Conservation (phyloP, 1,284 basidiomycete genomes). For the Naganishia liquefaciens region DNA sequence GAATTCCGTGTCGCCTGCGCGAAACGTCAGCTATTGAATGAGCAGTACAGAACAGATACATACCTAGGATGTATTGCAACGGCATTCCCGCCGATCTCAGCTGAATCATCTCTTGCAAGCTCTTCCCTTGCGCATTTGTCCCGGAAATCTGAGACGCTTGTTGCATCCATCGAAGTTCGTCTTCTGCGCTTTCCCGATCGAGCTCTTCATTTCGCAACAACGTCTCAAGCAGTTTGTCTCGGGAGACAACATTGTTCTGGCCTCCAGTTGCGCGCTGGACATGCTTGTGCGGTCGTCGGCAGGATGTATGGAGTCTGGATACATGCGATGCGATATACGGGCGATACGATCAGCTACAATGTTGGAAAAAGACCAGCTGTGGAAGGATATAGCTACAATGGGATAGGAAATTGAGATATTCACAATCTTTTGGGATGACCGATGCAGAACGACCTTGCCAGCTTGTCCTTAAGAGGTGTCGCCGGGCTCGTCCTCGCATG, state of each 20-base stretch:
- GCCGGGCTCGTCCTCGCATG: slow-evolving; percentile 19
- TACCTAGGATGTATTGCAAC: slow-evolving; percentile 87
- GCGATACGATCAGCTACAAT: slow-evolving; percentile 24
- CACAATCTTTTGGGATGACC: slow-evolving; percentile 19
- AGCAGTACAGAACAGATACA: slow-evolving; percentile 36
- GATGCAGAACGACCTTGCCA: slow-evolving; percentile 7
- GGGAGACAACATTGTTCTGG: background rate
- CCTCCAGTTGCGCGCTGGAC: too few species aligned
- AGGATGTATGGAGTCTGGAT: slow-evolving; percentile 1
- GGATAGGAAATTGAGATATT: slow-evolving; percentile 5
- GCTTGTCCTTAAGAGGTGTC: slow-evolving; percentile 13
- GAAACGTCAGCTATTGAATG: background rate
- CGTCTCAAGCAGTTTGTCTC: background rate
- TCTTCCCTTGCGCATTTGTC: slow-evolving; percentile 21
- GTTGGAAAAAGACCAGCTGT: background rate
- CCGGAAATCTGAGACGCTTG: slow-evolving; percentile 31
- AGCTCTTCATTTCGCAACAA: slow-evolving; percentile 46
- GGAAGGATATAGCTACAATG: slow-evolving; percentile 17
- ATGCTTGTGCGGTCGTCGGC: background rate
- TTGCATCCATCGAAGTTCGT: slow-evolving; percentile 50
- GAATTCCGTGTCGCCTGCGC: slow-evolving; percentile 79
- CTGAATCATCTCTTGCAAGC: slow-evolving; percentile 40
- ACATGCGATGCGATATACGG: slow-evolving; percentile 14
- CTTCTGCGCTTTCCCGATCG: slow-evolving; percentile 39
- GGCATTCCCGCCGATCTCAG: slow-evolving; percentile 67